Base-by-base conservation (phyloP, 1,284 basidiomycete genomes). In the Sanghuangporus sanghuang region DNA sequence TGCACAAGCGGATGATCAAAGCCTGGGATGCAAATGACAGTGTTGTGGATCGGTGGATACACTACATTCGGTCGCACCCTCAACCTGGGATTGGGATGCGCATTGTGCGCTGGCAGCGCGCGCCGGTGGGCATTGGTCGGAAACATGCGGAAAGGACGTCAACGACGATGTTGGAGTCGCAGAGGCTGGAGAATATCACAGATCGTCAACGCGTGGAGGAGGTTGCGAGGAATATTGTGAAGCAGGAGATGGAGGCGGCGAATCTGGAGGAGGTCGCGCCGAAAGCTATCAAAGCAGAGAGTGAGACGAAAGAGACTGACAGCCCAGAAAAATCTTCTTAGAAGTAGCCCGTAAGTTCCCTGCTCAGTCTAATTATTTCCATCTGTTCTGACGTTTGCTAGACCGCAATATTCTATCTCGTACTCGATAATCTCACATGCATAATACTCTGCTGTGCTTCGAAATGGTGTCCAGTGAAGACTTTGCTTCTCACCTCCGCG, bases 41-140 rank as follows among this genome's bases (percentile, higher is more conserved):
- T 67, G 88, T 93, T 2, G 81, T 99, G 6, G 86, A 93, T 56
- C 79, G 87, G 61, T 96, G 90, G 92, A 77, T 95, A 59, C 79
- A 83, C 67, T 98, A 97, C 74, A 73, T 98, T 59, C 79, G 86
- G 69, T 80, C 81, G 66, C 90, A 98, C 74, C 82, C 85, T 38
- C 77, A 97, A 73, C 86, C 87, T 0, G 95, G 95, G 40, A 92
- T 98, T 0, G 95, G 94, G 18, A 86, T 97, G 78, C 83, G 92
- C 70, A 86, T 90, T 18, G 86, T 90, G 61, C 82, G 85, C 61
- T 94, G 93, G 86, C 87, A 92, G 69, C 79, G 87, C 65, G 79
- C 86, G 59, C 85, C 88, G 18, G 67, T 92, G 16, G 87, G 90
- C 0, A 78, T 89, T 61, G 90, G 88, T 0, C 27, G 48, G 46